These are phyloP conservation scores for Xylariaceae sp. DNA, from an alignment of 2,329 filamentous ascomycete species.

Conservation along the genomic window DNA sequence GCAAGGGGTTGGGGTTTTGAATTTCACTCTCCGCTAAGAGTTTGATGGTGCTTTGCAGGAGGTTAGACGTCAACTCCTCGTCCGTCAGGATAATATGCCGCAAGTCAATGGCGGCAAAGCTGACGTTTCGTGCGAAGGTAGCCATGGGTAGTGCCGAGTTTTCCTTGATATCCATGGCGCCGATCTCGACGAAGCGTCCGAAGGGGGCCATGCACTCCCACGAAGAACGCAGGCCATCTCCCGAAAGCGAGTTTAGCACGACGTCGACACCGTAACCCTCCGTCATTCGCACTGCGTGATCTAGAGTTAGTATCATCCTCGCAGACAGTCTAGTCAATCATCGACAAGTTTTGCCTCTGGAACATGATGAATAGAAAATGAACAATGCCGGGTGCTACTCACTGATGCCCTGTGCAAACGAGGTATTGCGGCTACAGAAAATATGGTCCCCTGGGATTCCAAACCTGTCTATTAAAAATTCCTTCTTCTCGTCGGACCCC, in stretches of 20 bases:
- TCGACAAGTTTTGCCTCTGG: no score
- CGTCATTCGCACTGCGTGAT: slow-evolving; percentile 30
- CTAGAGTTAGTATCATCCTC: no score
- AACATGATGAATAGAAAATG: no score
- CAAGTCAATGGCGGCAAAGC: slow-evolving; percentile 30
- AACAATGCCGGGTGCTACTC: no score
- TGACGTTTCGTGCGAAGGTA: slow-evolving; percentile 38
- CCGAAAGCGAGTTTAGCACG: slow-evolving; percentile 38
- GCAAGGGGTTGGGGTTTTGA: slow-evolving; percentile 27
- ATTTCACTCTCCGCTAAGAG: slow-evolving; percentile 21
- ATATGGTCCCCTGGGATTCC: slow-evolving; percentile 38
- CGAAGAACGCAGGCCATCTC: slow-evolving; percentile 33
- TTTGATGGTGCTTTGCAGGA: slow-evolving; percentile 17
- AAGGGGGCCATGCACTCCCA: slow-evolving; percentile 38
- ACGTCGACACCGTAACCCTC: slow-evolving; percentile 39
- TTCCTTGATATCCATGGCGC: slow-evolving; percentile 39
- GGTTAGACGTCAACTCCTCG: slow-evolving; percentile 12
- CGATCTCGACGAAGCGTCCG: slow-evolving; percentile 43
- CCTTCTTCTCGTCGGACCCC: no score
- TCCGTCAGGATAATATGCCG: slow-evolving; percentile 21
- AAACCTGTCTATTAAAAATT: slow-evolving; percentile 31
- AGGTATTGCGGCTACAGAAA: slow-evolving; percentile 36
- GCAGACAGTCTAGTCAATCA: no score
- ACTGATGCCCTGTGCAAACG: slow-evolving; percentile 32
- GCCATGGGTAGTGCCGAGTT: slow-evolving; percentile 43